Conservation (phyloP, 2,329 filamentous ascomycete species). For the Nannizziopsis arthrosporioides region DNA sequence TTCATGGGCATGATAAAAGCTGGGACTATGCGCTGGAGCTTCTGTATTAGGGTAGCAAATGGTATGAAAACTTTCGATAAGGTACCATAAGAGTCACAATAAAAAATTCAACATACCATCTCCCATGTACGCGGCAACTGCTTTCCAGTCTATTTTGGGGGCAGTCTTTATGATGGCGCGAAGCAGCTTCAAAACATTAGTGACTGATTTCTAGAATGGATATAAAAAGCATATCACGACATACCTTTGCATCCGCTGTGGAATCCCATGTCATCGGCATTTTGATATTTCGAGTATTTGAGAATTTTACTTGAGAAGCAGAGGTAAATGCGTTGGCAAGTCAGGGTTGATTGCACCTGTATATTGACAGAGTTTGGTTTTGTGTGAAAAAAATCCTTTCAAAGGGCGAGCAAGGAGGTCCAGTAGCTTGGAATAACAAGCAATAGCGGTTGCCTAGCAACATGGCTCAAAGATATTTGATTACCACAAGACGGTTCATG, state of each 20-base stretch:
- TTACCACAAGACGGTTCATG: too few species aligned
- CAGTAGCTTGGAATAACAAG: too few species aligned
- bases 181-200: conserved; percentile 17
- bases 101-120: conserved; percentile 8
- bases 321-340: too few species aligned
- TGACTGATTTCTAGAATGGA: neutral
- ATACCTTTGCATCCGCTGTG: conserved; percentile 23
- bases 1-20: too few species aligned
- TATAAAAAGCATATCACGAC: neutral
- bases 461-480: too few species aligned
- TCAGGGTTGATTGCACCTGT: too few species aligned
- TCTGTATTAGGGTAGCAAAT: too few species aligned
- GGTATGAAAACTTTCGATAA: too few species aligned
- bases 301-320: neutral
- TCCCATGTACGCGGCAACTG: conserved; percentile 19
- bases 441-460: too few species aligned
- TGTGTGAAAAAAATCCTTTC: too few species aligned
- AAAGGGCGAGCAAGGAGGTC: too few species aligned
- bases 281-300: neutral
- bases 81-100: neutral
- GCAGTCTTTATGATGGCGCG: conserved; percentile 17
- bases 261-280: conserved; percentile 25
- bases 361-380: neutral
- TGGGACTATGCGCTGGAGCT: too few species aligned
- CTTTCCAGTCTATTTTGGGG: conserved; percentile 16